These are phyloP conservation scores for Sicyos baderoa DNA, from an alignment of 306 rosid genomes.

Conservation along the genomic window DNA sequence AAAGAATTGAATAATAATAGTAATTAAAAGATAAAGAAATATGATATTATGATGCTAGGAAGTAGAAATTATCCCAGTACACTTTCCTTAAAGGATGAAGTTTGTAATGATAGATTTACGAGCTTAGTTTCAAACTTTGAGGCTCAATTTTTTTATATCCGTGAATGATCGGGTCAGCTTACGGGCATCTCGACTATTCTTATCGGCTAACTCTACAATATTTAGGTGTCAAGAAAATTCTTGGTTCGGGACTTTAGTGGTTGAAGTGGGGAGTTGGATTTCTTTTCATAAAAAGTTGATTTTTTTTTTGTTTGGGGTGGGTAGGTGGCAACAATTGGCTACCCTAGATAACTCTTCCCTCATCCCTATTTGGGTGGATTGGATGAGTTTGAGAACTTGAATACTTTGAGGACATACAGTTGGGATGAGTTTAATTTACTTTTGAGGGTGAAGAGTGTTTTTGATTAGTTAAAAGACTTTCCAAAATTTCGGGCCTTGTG, in stretches of 20 bases:
- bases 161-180: too few species aligned
- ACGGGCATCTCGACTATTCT: too few species aligned
- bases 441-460: too few species aligned
- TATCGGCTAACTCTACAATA: too few species aligned
- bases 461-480: too few species aligned
- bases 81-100: neutral
- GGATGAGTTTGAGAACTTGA: neutral
- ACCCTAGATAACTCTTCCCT: neutral
- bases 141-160: neutral
- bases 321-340: slow-evolving; percentile 18
- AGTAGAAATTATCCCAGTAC: neutral
- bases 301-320: slow-evolving; percentile 55
- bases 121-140: neutral
- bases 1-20: neutral
- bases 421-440: neutral
- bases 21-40: neutral
- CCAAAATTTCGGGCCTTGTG: too few species aligned
- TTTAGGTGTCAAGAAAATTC: too few species aligned
- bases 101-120: neutral
- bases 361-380: neutral
- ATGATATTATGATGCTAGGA: neutral
- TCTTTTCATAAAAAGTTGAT: neutral
- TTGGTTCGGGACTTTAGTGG: neutral
- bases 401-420: neutral
- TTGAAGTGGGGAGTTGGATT: slow-evolving; percentile 37